Conservation (phyloP, 2,329 filamentous ascomycete genomes). For the Monosporascus sp. region DNA sequence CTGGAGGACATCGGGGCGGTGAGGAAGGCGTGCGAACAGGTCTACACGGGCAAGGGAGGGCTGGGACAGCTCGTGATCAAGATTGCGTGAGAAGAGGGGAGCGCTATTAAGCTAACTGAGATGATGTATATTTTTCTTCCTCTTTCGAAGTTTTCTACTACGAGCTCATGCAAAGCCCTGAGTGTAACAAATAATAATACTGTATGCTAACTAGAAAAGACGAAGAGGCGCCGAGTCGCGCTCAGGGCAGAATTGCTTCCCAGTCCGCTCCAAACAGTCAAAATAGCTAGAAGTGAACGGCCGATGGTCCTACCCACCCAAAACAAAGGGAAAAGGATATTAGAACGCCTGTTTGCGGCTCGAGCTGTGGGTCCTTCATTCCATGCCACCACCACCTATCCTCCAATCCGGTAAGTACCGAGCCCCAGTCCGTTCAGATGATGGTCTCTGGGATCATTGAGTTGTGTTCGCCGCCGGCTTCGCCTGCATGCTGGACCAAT, state of each 20-base stretch:
- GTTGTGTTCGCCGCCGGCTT: no score
- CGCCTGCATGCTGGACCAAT: no score
- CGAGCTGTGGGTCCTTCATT: no score
- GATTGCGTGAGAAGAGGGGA: constrained; percentile 18
- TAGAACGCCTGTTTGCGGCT: no score
- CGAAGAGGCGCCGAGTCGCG: no score
- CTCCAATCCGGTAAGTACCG: no score
- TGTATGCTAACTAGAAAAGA: no score
- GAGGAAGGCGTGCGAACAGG: constrained; percentile 33
- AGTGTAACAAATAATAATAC: no score
- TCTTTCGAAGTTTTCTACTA: background rate
- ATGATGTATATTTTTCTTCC: background rate
- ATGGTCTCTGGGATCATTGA: no score
- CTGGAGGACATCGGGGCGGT: constrained; percentile 40
- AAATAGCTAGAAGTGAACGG: background rate
- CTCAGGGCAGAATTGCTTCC: background rate
- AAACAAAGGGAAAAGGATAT: background rate
- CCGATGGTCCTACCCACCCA: background rate
- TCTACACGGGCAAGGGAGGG: constrained; percentile 36
- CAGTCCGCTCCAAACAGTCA: background rate
- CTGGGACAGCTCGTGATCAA: constrained; percentile 38
- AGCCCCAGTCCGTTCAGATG: no score
- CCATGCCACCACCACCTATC: no score
- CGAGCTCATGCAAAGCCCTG: no score
- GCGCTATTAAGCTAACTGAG: background rate